Evolutionary conservation across 257 asterid genomes (phyloP).

Genomic region (Scutellaria baicalensis): DNA sequence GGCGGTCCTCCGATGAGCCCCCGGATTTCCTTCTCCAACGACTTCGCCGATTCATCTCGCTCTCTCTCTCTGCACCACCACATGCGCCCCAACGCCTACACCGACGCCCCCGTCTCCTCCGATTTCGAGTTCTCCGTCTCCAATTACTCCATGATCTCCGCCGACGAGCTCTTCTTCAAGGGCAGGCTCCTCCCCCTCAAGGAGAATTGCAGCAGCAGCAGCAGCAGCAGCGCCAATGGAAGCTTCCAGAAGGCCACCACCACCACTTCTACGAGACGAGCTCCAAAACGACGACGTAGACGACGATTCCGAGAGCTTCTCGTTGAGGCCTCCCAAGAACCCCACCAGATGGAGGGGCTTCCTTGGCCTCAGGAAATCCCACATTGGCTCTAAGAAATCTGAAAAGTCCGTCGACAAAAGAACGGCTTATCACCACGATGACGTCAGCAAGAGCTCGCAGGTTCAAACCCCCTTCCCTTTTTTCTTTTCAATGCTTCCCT

Average conservation of each 20-base stretch:
- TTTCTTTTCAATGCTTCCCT: no score
- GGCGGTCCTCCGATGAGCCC: constrained; percentile 57
- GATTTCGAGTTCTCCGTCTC: constrained; percentile 81
- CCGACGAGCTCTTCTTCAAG: constrained; percentile 77
- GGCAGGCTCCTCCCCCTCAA: constrained; percentile 68
- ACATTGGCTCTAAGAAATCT: constrained; percentile 64
- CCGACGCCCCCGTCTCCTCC: constrained; percentile 81
- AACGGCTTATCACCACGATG: constrained; percentile 16
- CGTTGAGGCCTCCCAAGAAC: constrained; percentile 65
- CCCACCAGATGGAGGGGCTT: constrained; percentile 79
- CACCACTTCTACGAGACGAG: constrained; percentile 75
- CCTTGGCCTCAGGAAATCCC: constrained; percentile 62
- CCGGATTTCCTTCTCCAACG: constrained; percentile 87
- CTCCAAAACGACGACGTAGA: constrained; percentile 34
- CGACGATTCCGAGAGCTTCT: constrained; percentile 9
- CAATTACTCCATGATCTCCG: constrained; percentile 70
- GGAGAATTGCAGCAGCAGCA: constrained; percentile 23
- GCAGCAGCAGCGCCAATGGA: no score
- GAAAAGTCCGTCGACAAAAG: constrained; percentile 33
- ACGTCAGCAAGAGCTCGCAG: constrained; percentile 36
- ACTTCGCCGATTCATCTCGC: constrained; percentile 45
- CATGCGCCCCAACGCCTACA: constrained; percentile 18
- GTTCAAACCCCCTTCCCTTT: no score
- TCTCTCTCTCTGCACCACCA: background rate
- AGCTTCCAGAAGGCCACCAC: constrained; percentile 56